Base-by-base conservation (phyloP, 495 filamentous ascomycete genomes). In the Penicillium dipodomyicola region DNA sequence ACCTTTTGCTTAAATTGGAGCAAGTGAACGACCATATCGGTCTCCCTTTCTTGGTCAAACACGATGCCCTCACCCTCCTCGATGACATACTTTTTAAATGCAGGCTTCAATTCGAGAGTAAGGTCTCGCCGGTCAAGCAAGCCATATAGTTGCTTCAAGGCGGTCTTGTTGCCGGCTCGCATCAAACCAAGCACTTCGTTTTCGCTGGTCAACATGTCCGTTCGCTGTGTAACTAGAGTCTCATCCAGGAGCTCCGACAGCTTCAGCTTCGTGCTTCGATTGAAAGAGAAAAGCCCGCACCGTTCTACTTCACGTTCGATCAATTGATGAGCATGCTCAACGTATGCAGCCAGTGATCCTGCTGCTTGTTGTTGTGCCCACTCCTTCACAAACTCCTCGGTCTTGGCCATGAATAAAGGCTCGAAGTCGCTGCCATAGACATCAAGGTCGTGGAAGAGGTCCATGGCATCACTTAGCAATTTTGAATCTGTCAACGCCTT, bases 11-110 rank as follows among this genome's bases (percentile, higher is more conserved):
- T 94, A 61, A 98, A 87, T 43, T 87, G 80, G 6, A 98, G 79
- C 15, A 98, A 74, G 20, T 89, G 82, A 5, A 86, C 70, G 3
- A 98, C 85, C 94, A 97, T 98, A n/a, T 91, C 84, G 42, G 88
- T 83, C 49, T 87, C 85, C 30, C 87, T 82, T 4, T 81, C 79
- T 29, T 85, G 86, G 65, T 96, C 92, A 56, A 87, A 86, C 10
- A 97, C 84, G 51, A 98, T 96, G 3, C 59, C 65, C 0, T 85
- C 78, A 3, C 94, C 95, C n/a, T 87, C 82, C 49, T 82, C 76
- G 22, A 84, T 74, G 59, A 97, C 94, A 72, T 92, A 94, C 11
- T 72, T 74, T 63, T 86, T 84, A 77, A 94, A 97, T 0, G 91
- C 80, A 4, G 75, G 63, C 54, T 81, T 87, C 12, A 98, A 75